phyloP scores from a whole-genome alignment of 805 yeast species.

The Spathaspora boniae region DNA sequence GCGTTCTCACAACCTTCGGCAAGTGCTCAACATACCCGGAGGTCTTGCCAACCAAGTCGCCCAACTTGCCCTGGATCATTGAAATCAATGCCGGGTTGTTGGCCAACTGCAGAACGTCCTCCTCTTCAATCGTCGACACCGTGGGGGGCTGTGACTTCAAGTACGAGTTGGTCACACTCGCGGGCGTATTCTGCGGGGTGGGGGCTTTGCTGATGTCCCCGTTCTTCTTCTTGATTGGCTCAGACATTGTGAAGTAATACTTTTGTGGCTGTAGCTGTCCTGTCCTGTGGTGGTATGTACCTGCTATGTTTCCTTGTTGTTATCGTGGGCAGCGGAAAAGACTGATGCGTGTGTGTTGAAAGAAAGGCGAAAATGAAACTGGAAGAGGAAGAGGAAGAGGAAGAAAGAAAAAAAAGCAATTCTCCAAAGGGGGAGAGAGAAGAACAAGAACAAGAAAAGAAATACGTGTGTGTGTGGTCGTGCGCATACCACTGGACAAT shows the following conservation, averaged over 20 bases:
- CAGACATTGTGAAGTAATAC: slow-evolving; percentile 55
- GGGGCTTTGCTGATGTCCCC: slow-evolving; percentile 90
- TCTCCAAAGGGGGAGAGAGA: background rate
- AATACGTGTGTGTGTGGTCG: background rate
- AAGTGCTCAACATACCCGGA: slow-evolving; percentile 81
- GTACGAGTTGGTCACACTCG: slow-evolving; percentile 74
- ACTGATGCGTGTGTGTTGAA: too few species aligned
- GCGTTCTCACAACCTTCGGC: slow-evolving; percentile 66
- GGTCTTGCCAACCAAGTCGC: slow-evolving; percentile 77
- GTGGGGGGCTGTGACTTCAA: slow-evolving; percentile 59
- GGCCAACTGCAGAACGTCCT: slow-evolving; percentile 54
- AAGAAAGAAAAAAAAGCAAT: slow-evolving; percentile 3
- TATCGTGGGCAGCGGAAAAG: too few species aligned
- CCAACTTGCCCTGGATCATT: slow-evolving; percentile 86
- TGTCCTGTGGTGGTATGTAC: too few species aligned
- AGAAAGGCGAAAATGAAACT: too few species aligned
- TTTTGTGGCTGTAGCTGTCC: too few species aligned
- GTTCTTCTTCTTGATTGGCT: slow-evolving; percentile 70
- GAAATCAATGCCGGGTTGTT: slow-evolving; percentile 80
- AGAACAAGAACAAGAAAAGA: background rate
- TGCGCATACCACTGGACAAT: too few species aligned
- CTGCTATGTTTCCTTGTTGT: too few species aligned
- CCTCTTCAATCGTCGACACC: slow-evolving; percentile 68
- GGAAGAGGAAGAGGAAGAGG: slow-evolving; percentile 2
- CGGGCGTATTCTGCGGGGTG: slow-evolving; percentile 98